Base-by-base conservation (phyloP, 805 yeast species). In the Naumovozyma dairenensis region DNA sequence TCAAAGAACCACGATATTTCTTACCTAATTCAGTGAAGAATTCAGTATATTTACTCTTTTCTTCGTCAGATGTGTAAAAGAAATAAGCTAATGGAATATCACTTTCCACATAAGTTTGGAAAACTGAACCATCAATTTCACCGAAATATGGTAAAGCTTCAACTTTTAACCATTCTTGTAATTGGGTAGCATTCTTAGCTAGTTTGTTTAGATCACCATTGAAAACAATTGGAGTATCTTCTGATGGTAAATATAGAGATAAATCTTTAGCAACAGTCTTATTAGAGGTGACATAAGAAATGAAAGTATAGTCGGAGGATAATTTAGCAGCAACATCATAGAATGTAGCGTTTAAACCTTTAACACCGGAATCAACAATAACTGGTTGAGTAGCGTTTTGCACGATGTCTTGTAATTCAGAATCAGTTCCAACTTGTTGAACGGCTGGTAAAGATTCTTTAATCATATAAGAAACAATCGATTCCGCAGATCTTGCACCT, bases 11-110 rank as follows among this genome's bases (percentile, higher is more conserved):
- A 67, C 86, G 76, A 64, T 70, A 67, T 55, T 71, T 62, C 65
- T 79, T 78, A 49, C 87, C 93, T 52, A 81, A 63, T 35, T 74
- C 68, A 40, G 56, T 62, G 53, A 87, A 69, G 33, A 65, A 53
- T 27, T 67, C 65, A 29, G 64, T 63, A 46, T 74, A 71, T 22
- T 66, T 67, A 26, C 63, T 72, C 57, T 79, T 76, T 65, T 84
- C 78, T 44, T 77, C 86, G 29, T 70, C 71, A 31, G 71, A 61
- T 44, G 71, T 77, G 66, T 81, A 84, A 67, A 92, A 92, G 59
- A 82, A 76, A 69, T 87, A 92, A 36, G 85, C 93, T 48, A 92
- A 65, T 43, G 98, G 98, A 37, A 75, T 46, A 27, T 74, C 71
- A 37, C 85, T 64, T 38, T 69, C 63, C 71, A 82, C 73, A 68